phyloP scores from a whole-genome alignment of 305 asterid species.

The Fraxinus nigra region DNA sequence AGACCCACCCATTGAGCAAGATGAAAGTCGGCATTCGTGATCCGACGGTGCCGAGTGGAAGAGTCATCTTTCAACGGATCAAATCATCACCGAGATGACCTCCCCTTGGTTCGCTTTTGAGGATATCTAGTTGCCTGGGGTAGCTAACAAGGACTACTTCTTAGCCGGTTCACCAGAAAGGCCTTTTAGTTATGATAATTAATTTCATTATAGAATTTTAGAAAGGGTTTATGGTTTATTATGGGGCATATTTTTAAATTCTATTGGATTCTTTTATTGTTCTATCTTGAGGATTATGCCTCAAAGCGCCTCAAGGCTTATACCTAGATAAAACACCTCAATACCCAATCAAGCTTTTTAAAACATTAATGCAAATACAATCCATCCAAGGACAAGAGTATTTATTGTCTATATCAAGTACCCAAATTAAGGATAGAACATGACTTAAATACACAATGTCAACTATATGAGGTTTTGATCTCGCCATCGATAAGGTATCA shows the following conservation, averaged over 20 bases:
- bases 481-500: neutral
- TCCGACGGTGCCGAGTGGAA: too few species aligned
- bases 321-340: neutral
- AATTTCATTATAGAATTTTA: neutral
- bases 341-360: neutral
- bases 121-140: too few species aligned
- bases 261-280: neutral
- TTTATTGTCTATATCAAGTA: neutral
- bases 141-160: too few species aligned
- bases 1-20: too few species aligned
- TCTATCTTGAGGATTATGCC: neutral
- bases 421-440: neutral
- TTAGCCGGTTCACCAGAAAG: too few species aligned
- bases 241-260: neutral
- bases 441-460: neutral
- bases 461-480: neutral
- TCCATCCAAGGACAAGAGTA: neutral
- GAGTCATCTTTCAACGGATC: too few species aligned
- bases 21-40: too few species aligned
- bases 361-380: neutral
- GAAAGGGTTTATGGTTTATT: neutral
- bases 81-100: too few species aligned
- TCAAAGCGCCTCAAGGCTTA: neutral
- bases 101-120: too few species aligned
- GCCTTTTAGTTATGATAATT: too few species aligned